A percentile compares a stretch with the other conserved stretches of the same genome.
Conservation (phyloP, 1,139 yeast species). For the Lipomyces yarrowii region DNA sequence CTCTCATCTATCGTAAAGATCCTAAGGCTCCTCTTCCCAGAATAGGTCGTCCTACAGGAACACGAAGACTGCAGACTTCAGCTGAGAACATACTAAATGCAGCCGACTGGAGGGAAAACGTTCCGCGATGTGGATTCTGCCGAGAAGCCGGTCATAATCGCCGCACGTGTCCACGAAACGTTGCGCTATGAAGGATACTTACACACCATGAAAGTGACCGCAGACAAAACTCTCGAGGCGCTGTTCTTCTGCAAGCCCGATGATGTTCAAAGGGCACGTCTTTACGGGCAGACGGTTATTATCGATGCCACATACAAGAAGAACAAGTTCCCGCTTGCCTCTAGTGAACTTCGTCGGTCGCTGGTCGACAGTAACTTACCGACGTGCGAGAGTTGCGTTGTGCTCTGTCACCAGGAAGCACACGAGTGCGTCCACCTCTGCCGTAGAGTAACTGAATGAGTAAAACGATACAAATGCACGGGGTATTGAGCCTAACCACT, state of each 20-base stretch:
- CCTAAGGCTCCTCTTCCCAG: neutral
- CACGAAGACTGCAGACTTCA: neutral
- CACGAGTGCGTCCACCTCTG: neutral
- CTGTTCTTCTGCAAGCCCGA: constrained; percentile 1
- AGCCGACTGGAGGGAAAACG: neutral
- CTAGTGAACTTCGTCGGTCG: neutral
- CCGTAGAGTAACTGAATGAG: neutral
- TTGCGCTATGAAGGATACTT: neutral
- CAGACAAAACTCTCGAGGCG: neutral
- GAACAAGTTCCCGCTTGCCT: neutral
- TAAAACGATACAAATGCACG: no score
- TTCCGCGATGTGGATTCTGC: neutral
- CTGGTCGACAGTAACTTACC: neutral
- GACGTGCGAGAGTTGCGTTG: neutral
- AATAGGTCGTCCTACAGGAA: neutral
- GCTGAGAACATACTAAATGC: neutral
- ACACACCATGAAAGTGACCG: neutral
- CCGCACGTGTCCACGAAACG: neutral
- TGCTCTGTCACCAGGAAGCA: neutral
- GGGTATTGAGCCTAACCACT: no score
- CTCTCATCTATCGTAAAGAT: neutral
- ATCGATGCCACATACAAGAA: neutral
- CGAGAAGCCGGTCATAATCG: neutral
- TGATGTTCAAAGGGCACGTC: neutral
- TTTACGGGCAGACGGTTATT: neutral